A percentile compares a stretch with the other conserved stretches of the same genome.
Conservation (phyloP, 805 yeast species). For the Sungouiozyma ichnusensis region DNA sequence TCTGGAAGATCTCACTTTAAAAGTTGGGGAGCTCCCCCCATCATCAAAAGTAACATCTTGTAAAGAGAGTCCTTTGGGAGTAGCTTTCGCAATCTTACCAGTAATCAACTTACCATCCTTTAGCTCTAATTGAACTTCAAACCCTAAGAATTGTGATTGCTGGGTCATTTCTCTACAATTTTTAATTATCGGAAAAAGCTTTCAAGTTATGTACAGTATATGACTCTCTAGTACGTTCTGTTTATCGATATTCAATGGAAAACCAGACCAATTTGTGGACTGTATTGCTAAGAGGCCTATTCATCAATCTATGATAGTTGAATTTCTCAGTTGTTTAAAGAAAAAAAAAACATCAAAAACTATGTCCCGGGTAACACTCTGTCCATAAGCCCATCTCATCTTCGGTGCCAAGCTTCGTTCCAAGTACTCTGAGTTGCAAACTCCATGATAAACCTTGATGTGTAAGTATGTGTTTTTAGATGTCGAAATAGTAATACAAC, state of each 20-base stretch:
- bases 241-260: too few relatives aligned
- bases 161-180: conserved; percentile 3
- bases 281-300: not conserved
- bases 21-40: conserved; percentile 24
- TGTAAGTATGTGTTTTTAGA: not conserved
- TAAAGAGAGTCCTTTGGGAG: conserved; percentile 31
- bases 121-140: conserved; percentile 35
- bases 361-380: not conserved
- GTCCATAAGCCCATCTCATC: not conserved
- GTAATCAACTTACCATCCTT: conserved; percentile 32
- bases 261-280: not conserved
- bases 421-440: too few relatives aligned
- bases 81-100: conserved; percentile 35
- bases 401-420: conserved; percentile 4
- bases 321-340: not conserved
- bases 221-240: too few relatives aligned
- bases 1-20: conserved; percentile 28
- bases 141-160: conserved; percentile 37
- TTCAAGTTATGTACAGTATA: not conserved
- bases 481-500: not conserved
- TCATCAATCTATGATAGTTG: too few relatives aligned
- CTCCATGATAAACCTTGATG: too few relatives aligned
- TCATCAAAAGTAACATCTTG: conserved; percentile 30
- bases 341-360: too few relatives aligned
- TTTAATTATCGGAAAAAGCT: not conserved